Conservation (phyloP, 2,329 filamentous ascomycete genomes). For the Sarocladium strictum region DNA sequence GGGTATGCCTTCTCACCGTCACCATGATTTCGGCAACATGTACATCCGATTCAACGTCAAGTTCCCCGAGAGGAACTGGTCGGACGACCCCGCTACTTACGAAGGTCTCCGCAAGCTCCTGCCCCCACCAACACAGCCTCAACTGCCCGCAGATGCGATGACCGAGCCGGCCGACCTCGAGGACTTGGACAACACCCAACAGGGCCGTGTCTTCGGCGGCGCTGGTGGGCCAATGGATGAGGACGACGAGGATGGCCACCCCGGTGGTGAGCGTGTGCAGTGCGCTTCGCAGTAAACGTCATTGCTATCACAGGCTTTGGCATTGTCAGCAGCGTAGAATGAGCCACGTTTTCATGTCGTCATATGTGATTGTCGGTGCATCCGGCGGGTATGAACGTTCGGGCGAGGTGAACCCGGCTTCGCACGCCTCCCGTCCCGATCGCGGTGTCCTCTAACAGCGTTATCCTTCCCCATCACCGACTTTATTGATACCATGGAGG, state of each 20-base stretch:
- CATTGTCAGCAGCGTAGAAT: conserved; percentile 9
- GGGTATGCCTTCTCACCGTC: conserved; percentile 93
- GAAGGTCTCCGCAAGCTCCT: conserved; percentile 77
- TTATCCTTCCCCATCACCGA: neutral
- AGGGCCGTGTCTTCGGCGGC: conserved; percentile 61
- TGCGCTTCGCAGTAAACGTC: conserved; percentile 74
- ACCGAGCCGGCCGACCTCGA: conserved; percentile 84
- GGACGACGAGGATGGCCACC: conserved; percentile 71
- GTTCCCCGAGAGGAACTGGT: conserved; percentile 79
- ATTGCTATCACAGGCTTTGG: conserved; percentile 13
- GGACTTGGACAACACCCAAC: conserved; percentile 65
- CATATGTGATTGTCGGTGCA: neutral
- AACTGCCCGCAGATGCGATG: conserved; percentile 73
- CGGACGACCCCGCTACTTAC: conserved; percentile 61
- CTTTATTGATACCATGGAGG: neutral
- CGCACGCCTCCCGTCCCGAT: neutral
- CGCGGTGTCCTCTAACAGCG: neutral
- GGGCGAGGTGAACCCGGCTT: too few species aligned
- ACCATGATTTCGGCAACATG: conserved; percentile 92
- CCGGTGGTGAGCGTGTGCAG: conserved; percentile 74
- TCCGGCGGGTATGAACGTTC: neutral
- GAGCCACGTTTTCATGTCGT: conserved; percentile 12
- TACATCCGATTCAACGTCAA: conserved; percentile 98
- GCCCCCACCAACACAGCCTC: conserved; percentile 61
- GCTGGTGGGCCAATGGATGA: conserved; percentile 53